A percentile compares a stretch with the other conserved stretches of the same genome.
These are phyloP conservation scores for Fusarium foetens DNA, from an alignment of 2,329 filamentous ascomycete species.

Conservation along the genomic window DNA sequence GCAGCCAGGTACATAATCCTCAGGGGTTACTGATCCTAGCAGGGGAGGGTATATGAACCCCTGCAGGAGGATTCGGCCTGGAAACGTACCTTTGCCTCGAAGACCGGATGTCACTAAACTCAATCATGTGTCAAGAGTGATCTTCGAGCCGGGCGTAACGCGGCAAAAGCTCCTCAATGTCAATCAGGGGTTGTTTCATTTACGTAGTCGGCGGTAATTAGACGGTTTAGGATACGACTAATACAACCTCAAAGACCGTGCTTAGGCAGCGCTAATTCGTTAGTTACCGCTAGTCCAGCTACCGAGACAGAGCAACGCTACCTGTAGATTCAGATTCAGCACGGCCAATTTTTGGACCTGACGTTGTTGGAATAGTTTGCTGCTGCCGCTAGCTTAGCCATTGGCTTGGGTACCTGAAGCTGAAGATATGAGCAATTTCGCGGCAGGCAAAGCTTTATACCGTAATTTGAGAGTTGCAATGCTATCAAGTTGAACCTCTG, in stretches of 20 bases:
- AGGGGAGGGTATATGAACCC: background rate
- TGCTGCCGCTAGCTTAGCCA: background rate
- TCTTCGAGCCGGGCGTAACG: background rate
- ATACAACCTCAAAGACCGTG: background rate
- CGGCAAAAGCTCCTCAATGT: background rate
- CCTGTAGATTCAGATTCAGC: background rate
- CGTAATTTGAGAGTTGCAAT: background rate
- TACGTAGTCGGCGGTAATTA: slow-evolving; percentile 4
- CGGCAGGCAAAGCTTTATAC: background rate
- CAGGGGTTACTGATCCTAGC: background rate
- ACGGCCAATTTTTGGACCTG: background rate
- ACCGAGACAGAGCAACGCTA: background rate
- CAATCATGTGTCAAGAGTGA: background rate
- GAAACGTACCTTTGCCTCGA: background rate
- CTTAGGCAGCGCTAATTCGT: background rate
- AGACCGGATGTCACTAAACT: background rate
- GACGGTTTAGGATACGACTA: background rate
- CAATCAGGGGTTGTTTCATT: slow-evolving; percentile 1
- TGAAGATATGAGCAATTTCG: background rate
- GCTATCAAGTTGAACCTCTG: background rate
- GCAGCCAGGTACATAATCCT: background rate
- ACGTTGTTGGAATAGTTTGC: background rate
- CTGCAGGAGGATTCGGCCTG: background rate
- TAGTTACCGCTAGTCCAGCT: background rate
- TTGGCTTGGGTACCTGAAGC: background rate